Conservation (phyloP, 495 filamentous ascomycete genomes). For the Sporormia fimetaria region DNA sequence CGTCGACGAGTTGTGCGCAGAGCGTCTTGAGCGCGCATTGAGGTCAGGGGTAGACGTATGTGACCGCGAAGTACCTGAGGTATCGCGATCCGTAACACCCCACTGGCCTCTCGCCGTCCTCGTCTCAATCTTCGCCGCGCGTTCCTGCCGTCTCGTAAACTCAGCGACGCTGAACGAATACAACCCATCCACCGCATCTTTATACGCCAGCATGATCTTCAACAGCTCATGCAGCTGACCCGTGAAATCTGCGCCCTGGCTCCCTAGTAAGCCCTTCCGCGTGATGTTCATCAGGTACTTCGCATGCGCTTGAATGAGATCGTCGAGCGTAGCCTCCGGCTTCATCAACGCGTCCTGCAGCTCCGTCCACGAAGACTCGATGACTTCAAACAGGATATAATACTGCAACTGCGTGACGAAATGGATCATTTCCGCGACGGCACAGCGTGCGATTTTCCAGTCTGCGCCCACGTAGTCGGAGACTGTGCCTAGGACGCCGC, state of each 20-base stretch:
- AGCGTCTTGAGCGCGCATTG: not conserved
- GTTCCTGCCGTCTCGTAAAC: slow-evolving; percentile 81
- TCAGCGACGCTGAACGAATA: slow-evolving; percentile 90
- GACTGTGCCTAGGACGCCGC: slow-evolving; percentile 79
- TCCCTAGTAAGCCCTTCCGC: slow-evolving; percentile 86
- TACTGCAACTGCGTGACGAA: slow-evolving; percentile 96
- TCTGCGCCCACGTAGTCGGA: slow-evolving; percentile 63
- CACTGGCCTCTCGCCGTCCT: slow-evolving; percentile 51
- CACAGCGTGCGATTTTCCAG: slow-evolving; percentile 83
- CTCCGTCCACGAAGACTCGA: slow-evolving; percentile 85
- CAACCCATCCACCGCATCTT: slow-evolving; percentile 84
- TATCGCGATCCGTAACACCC: slow-evolving; percentile 51
- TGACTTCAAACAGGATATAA: slow-evolving; percentile 98
- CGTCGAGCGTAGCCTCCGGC: slow-evolving; percentile 81
- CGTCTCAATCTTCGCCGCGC: slow-evolving; percentile 57
- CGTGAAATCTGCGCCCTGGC: slow-evolving; percentile 59
- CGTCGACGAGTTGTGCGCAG: not conserved
- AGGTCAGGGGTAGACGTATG: slow-evolving; percentile 11
- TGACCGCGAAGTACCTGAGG: slow-evolving; percentile 13
- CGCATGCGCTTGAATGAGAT: slow-evolving; percentile 83
- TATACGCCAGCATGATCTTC: slow-evolving; percentile 87
- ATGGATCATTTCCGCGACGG: slow-evolving; percentile 94
- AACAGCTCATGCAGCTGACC: slow-evolving; percentile 83
- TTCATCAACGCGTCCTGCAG: slow-evolving; percentile 68
- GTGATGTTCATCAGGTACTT: slow-evolving; percentile 89